phyloP scores from a whole-genome alignment of 768 basidiomycete species.

The Lyophyllum shimeji region DNA sequence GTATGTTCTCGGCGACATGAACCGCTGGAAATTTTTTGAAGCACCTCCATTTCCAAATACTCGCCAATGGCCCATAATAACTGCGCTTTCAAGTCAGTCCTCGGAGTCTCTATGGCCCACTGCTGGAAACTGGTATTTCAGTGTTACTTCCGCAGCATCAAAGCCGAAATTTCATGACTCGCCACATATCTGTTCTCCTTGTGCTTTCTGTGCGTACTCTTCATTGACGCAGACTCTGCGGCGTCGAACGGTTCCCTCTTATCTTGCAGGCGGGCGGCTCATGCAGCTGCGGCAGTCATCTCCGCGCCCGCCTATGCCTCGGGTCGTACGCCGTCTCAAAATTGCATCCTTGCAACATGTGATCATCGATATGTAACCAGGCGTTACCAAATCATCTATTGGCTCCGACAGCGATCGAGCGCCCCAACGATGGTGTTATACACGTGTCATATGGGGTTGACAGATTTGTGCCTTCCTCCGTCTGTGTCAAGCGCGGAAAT shows the following conservation, averaged over 20 bases:
- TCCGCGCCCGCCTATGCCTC: not conserved
- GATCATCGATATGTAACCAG: not conserved
- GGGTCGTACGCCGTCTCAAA: not conserved
- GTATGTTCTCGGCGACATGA: not conserved
- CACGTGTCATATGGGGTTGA: conserved; percentile 13
- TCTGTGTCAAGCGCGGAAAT: not conserved
- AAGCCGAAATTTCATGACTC: conserved; percentile 2
- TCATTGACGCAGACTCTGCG: not conserved
- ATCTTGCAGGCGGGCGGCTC: not conserved
- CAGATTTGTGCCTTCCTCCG: conserved; percentile 8
- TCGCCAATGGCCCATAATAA: not conserved
- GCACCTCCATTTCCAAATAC: not conserved
- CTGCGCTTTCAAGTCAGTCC: not conserved
- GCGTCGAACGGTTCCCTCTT: not conserved
- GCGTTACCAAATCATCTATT: conserved; percentile 3
- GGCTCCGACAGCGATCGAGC: conserved; percentile 6
- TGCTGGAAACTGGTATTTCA: conserved; percentile 2
- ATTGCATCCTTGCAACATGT: conserved; percentile 1
- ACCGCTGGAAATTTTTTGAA: not conserved
- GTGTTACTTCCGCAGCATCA: conserved; percentile 4
- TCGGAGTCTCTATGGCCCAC: not conserved
- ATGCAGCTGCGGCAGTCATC: not conserved
- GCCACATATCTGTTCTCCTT: conserved; percentile 3
- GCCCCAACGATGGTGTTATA: not conserved
- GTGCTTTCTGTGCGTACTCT: not conserved